phyloP scores from a whole-genome alignment of 306 rosid species.

The Sphenostylis stenocarpa region DNA sequence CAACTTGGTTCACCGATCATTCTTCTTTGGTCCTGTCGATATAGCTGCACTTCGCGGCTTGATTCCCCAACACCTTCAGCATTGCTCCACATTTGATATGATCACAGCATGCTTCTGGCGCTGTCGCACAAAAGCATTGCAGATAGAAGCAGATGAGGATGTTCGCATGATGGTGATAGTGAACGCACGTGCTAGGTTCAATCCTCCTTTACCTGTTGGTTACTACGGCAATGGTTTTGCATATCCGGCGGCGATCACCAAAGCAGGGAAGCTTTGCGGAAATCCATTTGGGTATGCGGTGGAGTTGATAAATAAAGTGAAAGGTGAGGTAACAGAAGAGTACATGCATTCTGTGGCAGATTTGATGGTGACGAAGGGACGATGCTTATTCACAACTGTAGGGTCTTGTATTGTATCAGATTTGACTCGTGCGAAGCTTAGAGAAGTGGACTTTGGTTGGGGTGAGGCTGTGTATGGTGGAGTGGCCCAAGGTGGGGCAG shows the following conservation, averaged over 20 bases:
- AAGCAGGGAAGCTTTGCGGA: not conserved
- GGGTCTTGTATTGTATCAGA: constrained; percentile 38
- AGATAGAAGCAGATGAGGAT: constrained; percentile 12
- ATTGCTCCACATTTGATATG: constrained; percentile 27
- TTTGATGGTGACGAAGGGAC: constrained; percentile 29
- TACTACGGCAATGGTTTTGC: constrained; percentile 29
- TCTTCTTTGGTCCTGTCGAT: constrained; percentile 25
- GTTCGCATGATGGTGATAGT: constrained; percentile 16
- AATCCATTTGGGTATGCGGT: constrained; percentile 21
- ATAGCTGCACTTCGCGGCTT: not conserved
- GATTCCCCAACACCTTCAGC: constrained; percentile 10
- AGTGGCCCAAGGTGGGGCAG: constrained; percentile 13
- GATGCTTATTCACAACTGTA: not conserved
- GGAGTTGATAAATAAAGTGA: constrained; percentile 27
- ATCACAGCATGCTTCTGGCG: constrained; percentile 34
- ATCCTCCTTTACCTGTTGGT: constrained; percentile 15
- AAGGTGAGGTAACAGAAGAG: not conserved
- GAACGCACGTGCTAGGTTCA: not conserved
- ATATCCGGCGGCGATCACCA: not conserved
- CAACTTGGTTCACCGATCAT: not conserved
- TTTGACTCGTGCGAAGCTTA: not conserved
- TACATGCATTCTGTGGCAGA: constrained; percentile 51
- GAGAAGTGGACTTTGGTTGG: constrained; percentile 55
- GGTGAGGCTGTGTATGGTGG: constrained; percentile 46
- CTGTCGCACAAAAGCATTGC: constrained; percentile 42